These are phyloP conservation scores for Zhuliangozyma parablackwelliae DNA, from an alignment of 1,139 yeast species.

Conservation along the genomic window DNA sequence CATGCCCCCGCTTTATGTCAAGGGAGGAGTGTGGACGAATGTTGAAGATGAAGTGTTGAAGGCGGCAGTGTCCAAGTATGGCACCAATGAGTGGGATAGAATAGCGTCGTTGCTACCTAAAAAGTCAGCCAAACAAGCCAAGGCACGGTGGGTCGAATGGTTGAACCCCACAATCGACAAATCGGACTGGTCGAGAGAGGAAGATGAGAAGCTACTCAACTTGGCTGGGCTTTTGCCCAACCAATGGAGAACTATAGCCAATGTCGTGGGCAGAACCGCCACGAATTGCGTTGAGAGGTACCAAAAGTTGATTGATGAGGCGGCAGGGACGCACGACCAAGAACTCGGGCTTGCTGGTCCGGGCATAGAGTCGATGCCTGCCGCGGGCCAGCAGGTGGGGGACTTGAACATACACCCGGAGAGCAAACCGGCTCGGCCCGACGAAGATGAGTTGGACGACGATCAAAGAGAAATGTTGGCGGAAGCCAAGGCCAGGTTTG, in stretches of 20 bases:
- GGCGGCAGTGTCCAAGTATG: constrained; percentile 91
- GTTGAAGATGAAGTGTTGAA: constrained; percentile 85
- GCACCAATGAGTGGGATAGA: constrained; percentile 91
- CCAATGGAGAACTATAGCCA: constrained; percentile 90
- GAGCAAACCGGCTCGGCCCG: constrained; percentile 79
- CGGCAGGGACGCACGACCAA: constrained; percentile 17
- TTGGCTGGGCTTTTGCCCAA: constrained; percentile 75
- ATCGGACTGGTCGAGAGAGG: constrained; percentile 66
- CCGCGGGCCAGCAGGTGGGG: constrained; percentile 24
- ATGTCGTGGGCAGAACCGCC: constrained; percentile 78
- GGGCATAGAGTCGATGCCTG: constrained; percentile 52
- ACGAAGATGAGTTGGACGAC: constrained; percentile 73
- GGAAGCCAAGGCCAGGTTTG: constrained; percentile 87
- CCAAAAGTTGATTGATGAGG: constrained; percentile 66
- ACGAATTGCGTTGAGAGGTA: constrained; percentile 87
- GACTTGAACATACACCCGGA: constrained; percentile 72
- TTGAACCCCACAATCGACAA: constrained; percentile 69
- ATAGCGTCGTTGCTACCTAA: constrained; percentile 82
- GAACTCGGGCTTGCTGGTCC: constrained; percentile 47
- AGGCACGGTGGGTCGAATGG: constrained; percentile 91
- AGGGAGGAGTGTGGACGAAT: constrained; percentile 89
- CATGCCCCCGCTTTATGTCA: constrained; percentile 66
- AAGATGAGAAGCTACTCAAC: constrained; percentile 68
- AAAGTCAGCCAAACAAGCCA: constrained; percentile 88
- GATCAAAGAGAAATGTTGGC: constrained; percentile 90